Base-by-base conservation (phyloP, 495 filamentous ascomycete genomes). In the Aspergillus affinis region DNA sequence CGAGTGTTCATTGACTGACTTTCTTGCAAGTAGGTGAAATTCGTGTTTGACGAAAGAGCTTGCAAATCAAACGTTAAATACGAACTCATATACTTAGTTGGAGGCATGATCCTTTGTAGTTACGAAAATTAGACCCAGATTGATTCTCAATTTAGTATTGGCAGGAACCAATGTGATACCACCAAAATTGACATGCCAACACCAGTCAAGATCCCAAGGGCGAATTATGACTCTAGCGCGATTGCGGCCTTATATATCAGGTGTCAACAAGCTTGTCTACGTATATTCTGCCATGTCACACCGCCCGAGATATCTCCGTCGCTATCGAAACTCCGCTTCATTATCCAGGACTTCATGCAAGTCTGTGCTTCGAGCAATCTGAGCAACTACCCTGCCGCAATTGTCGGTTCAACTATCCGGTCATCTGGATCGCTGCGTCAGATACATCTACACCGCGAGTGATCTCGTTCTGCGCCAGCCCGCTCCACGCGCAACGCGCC, bases 271-370 rank as follows among this genome's bases (percentile, higher is more conserved):
- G 36, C 36, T 17, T 41, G 36, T 17, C 36, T 8, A 15, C 15
- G 15, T 9, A 1, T 15, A 58, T 58, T 58, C 27, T 58, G 55
- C 55, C 55, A 23, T 13, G 1, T 4, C 12, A 9, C n/a, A 58
- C 55, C 55, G 55, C 55, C 23, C 30, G 20, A 41, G 29, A 44
- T 58, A 58, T 58, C 55, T 50, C 55, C 27, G 45, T 48, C 47
- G 55, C 55, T 41, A 58, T 58, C 47, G 55, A 48, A 57, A 32
- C 55, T 58, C 55, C 55, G 47, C 55, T 58, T 58, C 47, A 58
- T 32, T 46, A 50, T 41, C 55, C 55, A 44, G 36, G 6, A 50
- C 50, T 51, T 48, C 23, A 49, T 58, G 29, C 26, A 51, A 50
- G 51, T 58, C 55, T 51, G 29, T 48, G 32, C 46, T 26, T 47